Percentiles rank a stretch among this genome's conserved stretches.
phyloP scores from a whole-genome alignment of 257 asterid species.

The Echites panduratus region DNA sequence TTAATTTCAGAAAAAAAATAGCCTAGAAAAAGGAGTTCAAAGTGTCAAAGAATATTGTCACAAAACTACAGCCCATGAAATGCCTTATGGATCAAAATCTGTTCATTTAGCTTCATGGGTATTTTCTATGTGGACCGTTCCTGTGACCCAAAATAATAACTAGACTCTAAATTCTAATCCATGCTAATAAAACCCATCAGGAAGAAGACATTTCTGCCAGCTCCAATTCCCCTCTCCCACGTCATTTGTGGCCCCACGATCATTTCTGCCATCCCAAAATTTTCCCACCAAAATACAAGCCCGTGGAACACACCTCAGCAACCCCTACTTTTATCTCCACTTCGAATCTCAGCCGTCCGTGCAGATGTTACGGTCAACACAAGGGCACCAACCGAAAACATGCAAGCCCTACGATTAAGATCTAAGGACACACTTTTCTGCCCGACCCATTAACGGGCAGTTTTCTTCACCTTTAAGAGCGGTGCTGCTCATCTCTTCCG shows the following conservation, averaged over 20 bases:
- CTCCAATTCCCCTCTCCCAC: constrained; percentile 1
- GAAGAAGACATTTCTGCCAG: background rate
- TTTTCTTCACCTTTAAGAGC: constrained; percentile 28
- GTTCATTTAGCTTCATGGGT: too few species aligned
- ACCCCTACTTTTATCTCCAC: constrained; percentile 15
- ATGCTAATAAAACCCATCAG: background rate
- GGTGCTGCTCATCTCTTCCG: constrained; percentile 9
- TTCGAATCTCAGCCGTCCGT: constrained; percentile 27
- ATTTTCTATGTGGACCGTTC: too few species aligned
- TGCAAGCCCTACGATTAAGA: constrained; percentile 13
- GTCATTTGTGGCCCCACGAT: background rate
- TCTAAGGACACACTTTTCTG: constrained; percentile 20
- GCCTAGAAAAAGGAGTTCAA: too few species aligned
- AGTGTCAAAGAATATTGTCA: too few species aligned
- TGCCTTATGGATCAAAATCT: too few species aligned
- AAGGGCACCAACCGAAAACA: constrained; percentile 19
- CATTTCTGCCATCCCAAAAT: background rate
- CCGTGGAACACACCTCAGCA: background rate
- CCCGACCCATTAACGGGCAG: constrained; percentile 30
- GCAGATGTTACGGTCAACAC: constrained; percentile 22
- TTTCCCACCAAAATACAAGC: constrained; percentile 17
- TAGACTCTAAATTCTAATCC: background rate
- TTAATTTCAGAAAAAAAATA: too few species aligned
- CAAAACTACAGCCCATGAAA: too few species aligned
- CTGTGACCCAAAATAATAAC: too few species aligned